phyloP scores from a whole-genome alignment of 2,329 filamentous ascomycete genomes.

The Paradendryphiella salina region DNA sequence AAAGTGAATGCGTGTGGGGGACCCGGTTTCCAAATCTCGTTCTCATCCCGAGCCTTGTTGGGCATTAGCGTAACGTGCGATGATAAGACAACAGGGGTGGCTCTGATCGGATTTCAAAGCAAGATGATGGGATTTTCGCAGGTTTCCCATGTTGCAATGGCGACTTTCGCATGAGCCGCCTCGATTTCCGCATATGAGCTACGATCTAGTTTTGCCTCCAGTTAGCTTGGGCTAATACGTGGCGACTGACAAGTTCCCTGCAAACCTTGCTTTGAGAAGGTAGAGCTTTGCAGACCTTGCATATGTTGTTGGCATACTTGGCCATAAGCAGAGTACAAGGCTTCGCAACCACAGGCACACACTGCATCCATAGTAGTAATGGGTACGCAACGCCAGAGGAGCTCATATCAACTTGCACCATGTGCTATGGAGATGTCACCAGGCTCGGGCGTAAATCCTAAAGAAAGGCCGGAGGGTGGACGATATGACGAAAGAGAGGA shows the following conservation, averaged over 20 bases:
- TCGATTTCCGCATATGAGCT: neutral
- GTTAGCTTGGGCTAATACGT: neutral
- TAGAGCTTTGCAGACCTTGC: neutral
- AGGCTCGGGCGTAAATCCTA: too few species aligned
- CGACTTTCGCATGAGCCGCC: slow-evolving; percentile 6
- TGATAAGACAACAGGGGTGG: slow-evolving; percentile 2
- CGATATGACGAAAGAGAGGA: too few species aligned
- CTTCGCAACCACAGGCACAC: too few species aligned
- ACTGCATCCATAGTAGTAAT: too few species aligned
- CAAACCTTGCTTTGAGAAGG: neutral
- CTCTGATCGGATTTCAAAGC: slow-evolving; percentile 9
- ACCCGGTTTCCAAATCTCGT: neutral
- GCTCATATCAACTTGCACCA: too few species aligned
- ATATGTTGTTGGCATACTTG: neutral
- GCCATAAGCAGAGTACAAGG: neutral
- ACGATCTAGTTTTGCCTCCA: neutral
- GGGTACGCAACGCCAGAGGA: too few species aligned
- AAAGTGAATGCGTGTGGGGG: neutral
- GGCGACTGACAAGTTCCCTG: neutral
- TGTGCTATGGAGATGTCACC: too few species aligned
- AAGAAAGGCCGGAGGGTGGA: too few species aligned
- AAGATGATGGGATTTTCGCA: slow-evolving; percentile 4
- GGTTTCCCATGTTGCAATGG: slow-evolving; percentile 1
- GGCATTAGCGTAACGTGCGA: neutral
- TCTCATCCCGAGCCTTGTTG: neutral